A percentile compares a stretch with the other conserved stretches of the same genome.
These are phyloP conservation scores for Sanguinoderma infundibulare DNA, from an alignment of 1,284 basidiomycete species.

Conservation along the genomic window DNA sequence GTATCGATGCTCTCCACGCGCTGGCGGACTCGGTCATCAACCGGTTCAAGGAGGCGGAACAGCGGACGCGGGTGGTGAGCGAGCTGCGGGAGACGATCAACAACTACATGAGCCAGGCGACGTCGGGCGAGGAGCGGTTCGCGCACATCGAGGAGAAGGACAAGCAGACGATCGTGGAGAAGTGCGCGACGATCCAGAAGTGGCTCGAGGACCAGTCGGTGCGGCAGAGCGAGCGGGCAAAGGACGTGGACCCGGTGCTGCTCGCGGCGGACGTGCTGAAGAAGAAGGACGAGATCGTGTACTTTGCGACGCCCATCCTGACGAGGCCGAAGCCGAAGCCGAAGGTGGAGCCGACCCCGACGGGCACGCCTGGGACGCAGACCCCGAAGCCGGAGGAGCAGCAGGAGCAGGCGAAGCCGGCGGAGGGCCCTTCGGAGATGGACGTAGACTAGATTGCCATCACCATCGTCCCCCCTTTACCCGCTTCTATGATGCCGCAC, in stretches of 20 bases:
- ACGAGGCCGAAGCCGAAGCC: slow-evolving; percentile 88
- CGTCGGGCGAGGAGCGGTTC: slow-evolving; percentile 82
- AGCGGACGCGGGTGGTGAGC: slow-evolving; percentile 72
- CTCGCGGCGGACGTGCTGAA: slow-evolving; percentile 82
- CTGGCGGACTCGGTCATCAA: slow-evolving; percentile 85
- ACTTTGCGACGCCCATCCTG: slow-evolving; percentile 83
- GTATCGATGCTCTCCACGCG: slow-evolving; percentile 80
- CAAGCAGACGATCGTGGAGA: slow-evolving; percentile 82
- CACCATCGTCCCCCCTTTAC: background rate
- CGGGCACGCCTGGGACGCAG: slow-evolving; percentile 45
- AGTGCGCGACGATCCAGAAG: slow-evolving; percentile 81
- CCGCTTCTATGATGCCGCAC: background rate
- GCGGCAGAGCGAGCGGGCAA: slow-evolving; percentile 83
- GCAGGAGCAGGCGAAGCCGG: slow-evolving; percentile 43
- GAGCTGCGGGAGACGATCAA: slow-evolving; percentile 86
- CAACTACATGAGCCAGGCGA: slow-evolving; percentile 81
- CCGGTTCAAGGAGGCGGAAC: slow-evolving; percentile 83
- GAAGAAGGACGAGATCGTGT: slow-evolving; percentile 89
- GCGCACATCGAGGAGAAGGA: slow-evolving; percentile 89
- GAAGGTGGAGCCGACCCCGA: slow-evolving; percentile 53
- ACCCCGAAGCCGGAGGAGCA: slow-evolving; percentile 55
- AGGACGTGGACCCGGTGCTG: slow-evolving; percentile 86
- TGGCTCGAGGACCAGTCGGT: slow-evolving; percentile 93
- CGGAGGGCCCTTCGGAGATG: slow-evolving; percentile 71
- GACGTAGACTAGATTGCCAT: slow-evolving; percentile 67